These are phyloP conservation scores for Vachellia pachyceras DNA, from an alignment of 306 rosid genomes.

Conservation along the genomic window DNA sequence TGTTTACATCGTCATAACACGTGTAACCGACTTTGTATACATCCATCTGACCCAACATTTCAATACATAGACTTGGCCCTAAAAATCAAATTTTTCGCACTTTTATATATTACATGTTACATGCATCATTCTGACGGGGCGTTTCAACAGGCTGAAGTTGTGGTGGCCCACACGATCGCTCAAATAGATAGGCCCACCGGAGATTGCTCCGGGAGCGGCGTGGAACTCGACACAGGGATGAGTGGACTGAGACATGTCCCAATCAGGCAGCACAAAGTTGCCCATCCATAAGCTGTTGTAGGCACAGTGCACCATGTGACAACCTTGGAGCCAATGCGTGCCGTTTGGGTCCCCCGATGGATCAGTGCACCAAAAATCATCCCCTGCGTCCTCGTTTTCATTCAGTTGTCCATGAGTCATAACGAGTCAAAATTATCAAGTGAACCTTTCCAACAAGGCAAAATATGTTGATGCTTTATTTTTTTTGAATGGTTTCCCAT, in stretches of 20 bases:
- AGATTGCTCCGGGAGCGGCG: constrained; percentile 74
- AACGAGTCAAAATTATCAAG: too few species aligned
- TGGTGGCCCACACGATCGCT: constrained; percentile 73
- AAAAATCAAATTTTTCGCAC: too few species aligned
- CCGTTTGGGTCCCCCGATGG: constrained; percentile 71
- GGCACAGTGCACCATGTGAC: constrained; percentile 88
- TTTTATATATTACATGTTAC: too few species aligned
- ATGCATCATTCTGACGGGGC: too few species aligned
- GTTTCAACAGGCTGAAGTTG: constrained; percentile 68
- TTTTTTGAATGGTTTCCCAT: constrained; percentile 17
- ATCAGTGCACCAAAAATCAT: constrained; percentile 77
- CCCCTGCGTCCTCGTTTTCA: constrained; percentile 47
- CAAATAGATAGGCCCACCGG: constrained; percentile 78
- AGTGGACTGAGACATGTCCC: constrained; percentile 84
- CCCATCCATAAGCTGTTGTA: constrained; percentile 88
- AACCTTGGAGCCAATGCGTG: constrained; percentile 77
- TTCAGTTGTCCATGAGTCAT: not conserved
- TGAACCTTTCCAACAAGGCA: not conserved
- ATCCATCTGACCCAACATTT: too few species aligned
- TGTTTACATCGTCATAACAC: too few species aligned
- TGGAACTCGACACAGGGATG: constrained; percentile 78
- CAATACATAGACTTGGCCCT: too few species aligned
- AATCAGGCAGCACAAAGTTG: constrained; percentile 78
- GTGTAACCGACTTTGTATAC: too few species aligned
- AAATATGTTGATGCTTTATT: too few species aligned